Evolutionary conservation across 805 yeast species (phyloP), one percentile per base, ranked within the genome.

Genomic region (Candida montana): DNA sequence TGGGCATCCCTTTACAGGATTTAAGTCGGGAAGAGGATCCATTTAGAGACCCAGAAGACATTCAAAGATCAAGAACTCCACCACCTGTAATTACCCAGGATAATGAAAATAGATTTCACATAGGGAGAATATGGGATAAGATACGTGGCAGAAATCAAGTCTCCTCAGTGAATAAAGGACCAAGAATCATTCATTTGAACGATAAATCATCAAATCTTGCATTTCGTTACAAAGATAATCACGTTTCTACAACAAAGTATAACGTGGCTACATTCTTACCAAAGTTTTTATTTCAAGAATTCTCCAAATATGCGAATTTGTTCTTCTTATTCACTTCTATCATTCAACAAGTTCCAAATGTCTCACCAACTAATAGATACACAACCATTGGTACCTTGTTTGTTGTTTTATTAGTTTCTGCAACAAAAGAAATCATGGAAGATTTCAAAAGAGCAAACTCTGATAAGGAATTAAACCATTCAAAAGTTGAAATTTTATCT

Each of bases 301-400:
- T 93, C 64, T 86, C 96, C 47, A 93, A 91, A 63, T 95, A 93
- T 60, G 97, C 99, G 10, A 93, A 93, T 59, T 68, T 93, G 61
- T 93, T 93, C 65, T 93, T 93, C 62, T 67, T 93, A 39, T 86
- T 87, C 67, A 93, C 99, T 0, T 84, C 97, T 2, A 72, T 77
- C 30, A 91, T 93, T 52, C 99, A 93, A 67, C 99, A 93, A 62
- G 98, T 93, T 11, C 99, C 99, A 4, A 76, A 82, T 49, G 98
- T 93, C 4, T 80, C 96, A 1, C 99, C 99, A 11, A 93, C 98
- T 0, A 93, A 93, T 64, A 68, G 97, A 63, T 93, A 80, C 57
- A 93, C 99, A 4, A 93, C 99, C 0, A 85, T 93, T 33, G 95
- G 95, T 36, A 95, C 99, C 0, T 71, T 93, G 48, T 62, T 81